Evolutionary conservation across 1,284 basidiomycete genomes (phyloP), one percentile per base, ranked within the genome.

Genomic region (Heterobasidion occidentale): DNA sequence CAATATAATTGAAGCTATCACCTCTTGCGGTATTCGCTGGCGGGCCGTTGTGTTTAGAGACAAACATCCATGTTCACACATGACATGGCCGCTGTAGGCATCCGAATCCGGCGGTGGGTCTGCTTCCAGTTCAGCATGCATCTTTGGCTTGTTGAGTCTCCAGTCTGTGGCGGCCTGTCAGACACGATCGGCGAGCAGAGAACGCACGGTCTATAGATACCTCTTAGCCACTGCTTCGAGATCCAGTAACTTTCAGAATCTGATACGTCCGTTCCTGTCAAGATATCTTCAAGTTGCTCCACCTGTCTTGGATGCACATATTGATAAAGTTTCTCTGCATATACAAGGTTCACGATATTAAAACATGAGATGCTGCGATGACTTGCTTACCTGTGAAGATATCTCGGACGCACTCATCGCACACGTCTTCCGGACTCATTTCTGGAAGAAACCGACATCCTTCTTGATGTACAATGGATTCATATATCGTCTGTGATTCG

Each of bases 171-270:
- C 15, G 50, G 51, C 47, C 27, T 27, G 27, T 51, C 17, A 44
- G 11, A 11, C 19, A 42, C 35, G 27, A 42, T 19, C 44, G 15
- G 47, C 12, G 19, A 33, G 27, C 27, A 27, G 35, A 19, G 17
- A 20, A 52, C 46, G 20, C 34, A 20, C 27, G 12, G 51, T 34
- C 12, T 27, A 45, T 17, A 7, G 50, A 34, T 60, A 87, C 90
- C 89, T 78, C 78, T 86, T 4, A 89, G 65, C 90, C 90, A 92
- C 11, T 70, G 66, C 64, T 85, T 89, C 1, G 90, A 91, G 63
- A 92, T 81, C 84, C 86, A 90, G 64, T 76, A 84, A 2, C 49
- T 47, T 11, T 80, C 79, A n/a, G 64, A 61, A 35, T 71, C 70
- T 52, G 38, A 12, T n/a, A 42, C n/a, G 76, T 75, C 50, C 19